These are phyloP conservation scores for Lentinula edodes DNA, from an alignment of 768 basidiomycete genomes.

Conservation along the genomic window DNA sequence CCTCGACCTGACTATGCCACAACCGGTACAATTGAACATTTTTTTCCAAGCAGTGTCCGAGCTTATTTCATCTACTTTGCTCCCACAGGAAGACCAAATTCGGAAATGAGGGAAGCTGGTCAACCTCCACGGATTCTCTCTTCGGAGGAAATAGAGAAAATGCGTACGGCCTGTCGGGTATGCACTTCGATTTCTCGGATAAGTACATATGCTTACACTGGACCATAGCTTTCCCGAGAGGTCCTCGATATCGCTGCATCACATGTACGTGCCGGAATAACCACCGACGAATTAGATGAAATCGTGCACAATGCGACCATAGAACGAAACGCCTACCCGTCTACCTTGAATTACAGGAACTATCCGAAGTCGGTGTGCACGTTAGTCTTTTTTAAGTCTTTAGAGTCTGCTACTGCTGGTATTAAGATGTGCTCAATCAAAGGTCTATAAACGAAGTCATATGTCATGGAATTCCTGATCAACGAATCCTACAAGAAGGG, in stretches of 20 bases:
- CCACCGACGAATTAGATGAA: slow-evolving; percentile 92
- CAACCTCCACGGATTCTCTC: slow-evolving; percentile 62
- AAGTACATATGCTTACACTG: background rate
- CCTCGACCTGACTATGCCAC: slow-evolving; percentile 84
- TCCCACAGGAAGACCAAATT: slow-evolving; percentile 48
- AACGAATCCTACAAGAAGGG: slow-evolving; percentile 77
- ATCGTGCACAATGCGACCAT: slow-evolving; percentile 91
- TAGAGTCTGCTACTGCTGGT: background rate
- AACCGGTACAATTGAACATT: slow-evolving; percentile 43
- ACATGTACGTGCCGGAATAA: slow-evolving; percentile 83
- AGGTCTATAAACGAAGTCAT: slow-evolving; percentile 94
- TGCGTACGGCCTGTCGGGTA: slow-evolving; percentile 83
- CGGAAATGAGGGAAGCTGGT: slow-evolving; percentile 53
- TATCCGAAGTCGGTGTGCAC: slow-evolving; percentile 98
- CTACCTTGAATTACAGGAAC: slow-evolving; percentile 83
- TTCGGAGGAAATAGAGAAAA: slow-evolving; percentile 78
- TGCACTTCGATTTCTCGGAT: slow-evolving; percentile 22
- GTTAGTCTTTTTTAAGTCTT: slow-evolving; percentile 38
- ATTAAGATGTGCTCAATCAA: background rate
- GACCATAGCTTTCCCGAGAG: slow-evolving; percentile 72
- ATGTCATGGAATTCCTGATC: slow-evolving; percentile 95
- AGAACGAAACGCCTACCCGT: slow-evolving; percentile 89
- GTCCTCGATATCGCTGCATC: slow-evolving; percentile 92
- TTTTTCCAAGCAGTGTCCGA: slow-evolving; percentile 21
- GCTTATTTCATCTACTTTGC: slow-evolving; percentile 10